These are phyloP conservation scores for Williopsis jadinii DNA, from an alignment of 1,139 yeast genomes.

Conservation along the genomic window DNA sequence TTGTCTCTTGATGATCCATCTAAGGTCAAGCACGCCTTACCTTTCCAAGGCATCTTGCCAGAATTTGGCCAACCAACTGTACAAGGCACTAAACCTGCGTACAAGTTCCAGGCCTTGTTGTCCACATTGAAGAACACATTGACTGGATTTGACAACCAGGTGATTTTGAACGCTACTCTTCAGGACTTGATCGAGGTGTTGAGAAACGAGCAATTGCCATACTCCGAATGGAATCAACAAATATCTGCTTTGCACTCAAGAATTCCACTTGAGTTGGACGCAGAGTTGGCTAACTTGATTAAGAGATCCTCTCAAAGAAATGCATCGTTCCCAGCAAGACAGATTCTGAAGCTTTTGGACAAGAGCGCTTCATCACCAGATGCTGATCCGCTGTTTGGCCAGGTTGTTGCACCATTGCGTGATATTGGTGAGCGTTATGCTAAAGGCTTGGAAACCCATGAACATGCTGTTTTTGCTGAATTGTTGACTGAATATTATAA, in stretches of 20 bases:
- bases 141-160: slow-evolving; percentile 92
- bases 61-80: slow-evolving; percentile 77
- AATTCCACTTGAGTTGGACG: slow-evolving; percentile 71
- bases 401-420: slow-evolving; percentile 64
- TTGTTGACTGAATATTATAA: slow-evolving; percentile 67
- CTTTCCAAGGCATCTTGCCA: slow-evolving; percentile 92
- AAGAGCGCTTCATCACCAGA: slow-evolving; percentile 36
- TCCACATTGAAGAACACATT: slow-evolving; percentile 69
- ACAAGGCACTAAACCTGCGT: slow-evolving; percentile 78
- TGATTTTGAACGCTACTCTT: slow-evolving; percentile 79
- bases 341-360: slow-evolving; percentile 47
- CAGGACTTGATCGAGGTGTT: slow-evolving; percentile 64
- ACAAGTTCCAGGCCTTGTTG: slow-evolving; percentile 55
- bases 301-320: slow-evolving; percentile 61
- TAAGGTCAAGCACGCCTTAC: slow-evolving; percentile 93
- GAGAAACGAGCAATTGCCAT: slow-evolving; percentile 79
- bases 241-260: slow-evolving; percentile 90
- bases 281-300: slow-evolving; percentile 54
- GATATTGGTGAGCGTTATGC: slow-evolving; percentile 65
- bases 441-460: slow-evolving; percentile 78
- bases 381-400: slow-evolving; percentile 44
- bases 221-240: slow-evolving; percentile 82
- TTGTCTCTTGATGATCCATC: slow-evolving; percentile 94
- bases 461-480: slow-evolving; percentile 63
- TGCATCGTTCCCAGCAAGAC: slow-evolving; percentile 93